Base-by-base conservation (phyloP, 225 moss, liverwort and hornwort species). In the Pleurozium schreberi region DNA sequence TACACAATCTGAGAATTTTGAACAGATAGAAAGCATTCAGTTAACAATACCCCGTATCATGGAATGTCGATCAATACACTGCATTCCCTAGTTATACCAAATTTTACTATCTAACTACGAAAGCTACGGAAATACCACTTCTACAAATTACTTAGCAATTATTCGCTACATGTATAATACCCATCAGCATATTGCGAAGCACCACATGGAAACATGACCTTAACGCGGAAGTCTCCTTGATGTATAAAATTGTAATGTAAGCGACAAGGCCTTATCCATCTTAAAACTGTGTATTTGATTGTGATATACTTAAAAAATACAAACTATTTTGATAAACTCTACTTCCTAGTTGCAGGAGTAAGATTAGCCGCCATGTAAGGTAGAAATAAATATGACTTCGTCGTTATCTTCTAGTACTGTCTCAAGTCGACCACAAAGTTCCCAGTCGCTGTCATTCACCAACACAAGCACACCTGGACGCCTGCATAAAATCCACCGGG, bases 381-480 rank as follows among this genome's bases (percentile, higher is more conserved):
- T 97, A 76, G 98, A 98, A 87, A 98, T 97, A 36, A 98, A 98
- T 14, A 95, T 92, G 18, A 98, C 94, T 62, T 89, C 93, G 75
- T 98, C 97, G 10, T 96, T 96, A 50, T 98, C 97, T 91, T 96
- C 95, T 76, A 98, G 81, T 57, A 94, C 93, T 67, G 96, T 93
- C 85, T 96, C 90, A 36, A 97, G 92, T 28, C 88, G 96, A 85
- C 98, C 98, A 88, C 96, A 97, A 84, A 98, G 97, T 91, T 98
- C 98, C 98, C 98, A 97, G 85, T 98, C 97, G 87, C 95, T 97
- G 86, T 98, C 98, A 83, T 97, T 98, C 69, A 98, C 94, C 87
- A 98, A 92, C 55, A 98, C 97, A 60, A 97, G 91, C 57, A 98
- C 94, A 50, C 96, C 98, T 82, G 98, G 98, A 70, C 98, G 95